A percentile compares a stretch with the other conserved stretches of the same genome.
Evolutionary conservation across 78 protist genomes (phyloP).

Genomic region (Dictyostelium capitatum): DNA sequence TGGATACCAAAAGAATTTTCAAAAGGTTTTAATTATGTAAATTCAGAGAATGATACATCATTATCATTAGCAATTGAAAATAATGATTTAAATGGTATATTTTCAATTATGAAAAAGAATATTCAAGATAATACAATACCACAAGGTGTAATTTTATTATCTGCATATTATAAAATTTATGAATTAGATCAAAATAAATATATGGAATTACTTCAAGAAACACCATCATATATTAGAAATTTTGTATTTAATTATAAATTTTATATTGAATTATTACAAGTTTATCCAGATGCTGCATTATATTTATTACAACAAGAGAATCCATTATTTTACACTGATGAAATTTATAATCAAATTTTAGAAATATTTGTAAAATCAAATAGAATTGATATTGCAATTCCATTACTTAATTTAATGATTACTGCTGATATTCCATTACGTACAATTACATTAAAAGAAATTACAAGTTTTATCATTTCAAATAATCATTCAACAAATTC

Average conservation of each 20-base stretch:
- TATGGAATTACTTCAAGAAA: neutral
- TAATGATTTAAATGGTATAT: neutral
- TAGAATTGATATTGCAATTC: neutral
- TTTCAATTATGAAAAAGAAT: neutral
- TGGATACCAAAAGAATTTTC: neutral
- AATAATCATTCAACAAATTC: neutral
- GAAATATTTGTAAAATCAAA: neutral
- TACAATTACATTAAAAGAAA: neutral
- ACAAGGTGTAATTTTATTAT: neutral
- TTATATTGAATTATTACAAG: neutral
- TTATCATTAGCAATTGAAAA: neutral
- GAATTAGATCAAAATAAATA: neutral
- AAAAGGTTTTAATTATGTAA: neutral
- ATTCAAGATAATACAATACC: neutral
- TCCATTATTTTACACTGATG: neutral
- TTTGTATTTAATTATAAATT: neutral
- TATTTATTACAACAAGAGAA: neutral
- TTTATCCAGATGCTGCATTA: neutral
- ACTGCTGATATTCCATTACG: neutral
- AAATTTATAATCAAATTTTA: neutral
- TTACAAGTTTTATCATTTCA: neutral
- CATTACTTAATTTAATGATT: neutral
- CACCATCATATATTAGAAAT: conserved; percentile 11
- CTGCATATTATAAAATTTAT: neutral
- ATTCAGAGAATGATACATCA: neutral